Conservation (phyloP, 306 rosid species). For the Trifolium pratense region DNA sequence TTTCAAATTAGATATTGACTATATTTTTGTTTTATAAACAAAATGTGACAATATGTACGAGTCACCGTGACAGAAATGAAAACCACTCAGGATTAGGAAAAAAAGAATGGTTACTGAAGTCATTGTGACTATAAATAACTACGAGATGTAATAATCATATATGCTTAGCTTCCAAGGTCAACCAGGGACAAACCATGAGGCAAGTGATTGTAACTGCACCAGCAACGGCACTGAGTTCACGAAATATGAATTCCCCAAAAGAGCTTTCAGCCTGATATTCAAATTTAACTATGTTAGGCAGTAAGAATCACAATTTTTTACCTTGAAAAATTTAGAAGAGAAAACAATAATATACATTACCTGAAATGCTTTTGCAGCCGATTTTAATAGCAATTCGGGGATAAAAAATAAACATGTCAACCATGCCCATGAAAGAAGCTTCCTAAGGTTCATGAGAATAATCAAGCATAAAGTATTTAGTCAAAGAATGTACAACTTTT, state of each 20-base stretch:
- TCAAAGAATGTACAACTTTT: constrained; percentile 38
- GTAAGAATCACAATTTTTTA: constrained; percentile 33
- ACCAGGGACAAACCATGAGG: constrained; percentile 71
- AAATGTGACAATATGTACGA: constrained; percentile 6
- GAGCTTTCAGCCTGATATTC: constrained; percentile 66
- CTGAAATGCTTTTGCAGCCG: constrained; percentile 75
- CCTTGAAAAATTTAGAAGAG: neutral
- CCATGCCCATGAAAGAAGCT: constrained; percentile 99
- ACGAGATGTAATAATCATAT: constrained; percentile 21
- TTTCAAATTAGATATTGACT: constrained; percentile 16
- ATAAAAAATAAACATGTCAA: constrained; percentile 89
- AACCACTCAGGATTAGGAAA: constrained; percentile 1
- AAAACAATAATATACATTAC: constrained; percentile 47
- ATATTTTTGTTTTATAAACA: constrained; percentile 11
- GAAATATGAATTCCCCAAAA: constrained; percentile 60
- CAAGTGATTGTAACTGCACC: constrained; percentile 90
- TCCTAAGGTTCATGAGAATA: constrained; percentile 63
- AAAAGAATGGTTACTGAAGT: constrained; percentile 15
- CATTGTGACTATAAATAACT: neutral
- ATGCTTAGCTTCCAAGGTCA: constrained; percentile 33
- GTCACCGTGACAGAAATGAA: constrained; percentile 23
- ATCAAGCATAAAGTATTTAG: constrained; percentile 32
- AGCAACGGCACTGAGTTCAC: constrained; percentile 81
- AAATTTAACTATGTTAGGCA: constrained; percentile 30
- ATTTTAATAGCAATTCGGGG: constrained; percentile 80